Conservation (phyloP, 768 basidiomycete species). For the Kwoniella dejecticola region DNA sequence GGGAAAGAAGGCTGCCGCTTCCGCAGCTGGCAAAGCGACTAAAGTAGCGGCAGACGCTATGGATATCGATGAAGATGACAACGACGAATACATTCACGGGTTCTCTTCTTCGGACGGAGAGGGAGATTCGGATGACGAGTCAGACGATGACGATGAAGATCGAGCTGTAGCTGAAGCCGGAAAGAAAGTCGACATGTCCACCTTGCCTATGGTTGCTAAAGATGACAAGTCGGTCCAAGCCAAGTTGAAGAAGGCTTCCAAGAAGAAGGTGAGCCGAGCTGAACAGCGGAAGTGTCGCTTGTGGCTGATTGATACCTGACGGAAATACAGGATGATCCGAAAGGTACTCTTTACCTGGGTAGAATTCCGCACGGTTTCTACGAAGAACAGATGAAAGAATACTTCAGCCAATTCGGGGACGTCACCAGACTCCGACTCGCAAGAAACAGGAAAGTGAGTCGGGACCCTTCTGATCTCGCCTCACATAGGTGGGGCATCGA, state of each 20-base stretch:
- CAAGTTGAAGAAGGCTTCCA: slow-evolving; percentile 62
- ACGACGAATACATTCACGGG: slow-evolving; percentile 57
- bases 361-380: slow-evolving; percentile 96
- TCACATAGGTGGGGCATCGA: not conserved
- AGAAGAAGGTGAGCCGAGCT: slow-evolving; percentile 64
- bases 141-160: slow-evolving; percentile 62
- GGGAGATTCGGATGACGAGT: slow-evolving; percentile 64
- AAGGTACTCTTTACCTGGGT: slow-evolving; percentile 84
- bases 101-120: slow-evolving; percentile 62
- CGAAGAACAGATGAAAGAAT: slow-evolving; percentile 87
- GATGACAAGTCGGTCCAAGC: slow-evolving; percentile 77
- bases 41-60: slow-evolving; percentile 21
- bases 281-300: not conserved
- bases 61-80: slow-evolving; percentile 27
- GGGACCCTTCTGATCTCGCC: too few relatives aligned
- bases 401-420: slow-evolving; percentile 92
- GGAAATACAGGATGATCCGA: slow-evolving; percentile 62
- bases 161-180: slow-evolving; percentile 56
- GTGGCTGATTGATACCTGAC: not conserved
- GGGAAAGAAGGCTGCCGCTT: slow-evolving; percentile 37
- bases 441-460: slow-evolving; percentile 79
- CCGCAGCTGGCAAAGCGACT: slow-evolving; percentile 31
- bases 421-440: slow-evolving; percentile 85
- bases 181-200: slow-evolving; percentile 63
- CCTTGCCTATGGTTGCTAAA: slow-evolving; percentile 82